Conservation (phyloP, 2,329 filamentous ascomycete species). For the Ophiostoma tasmaniense region DNA sequence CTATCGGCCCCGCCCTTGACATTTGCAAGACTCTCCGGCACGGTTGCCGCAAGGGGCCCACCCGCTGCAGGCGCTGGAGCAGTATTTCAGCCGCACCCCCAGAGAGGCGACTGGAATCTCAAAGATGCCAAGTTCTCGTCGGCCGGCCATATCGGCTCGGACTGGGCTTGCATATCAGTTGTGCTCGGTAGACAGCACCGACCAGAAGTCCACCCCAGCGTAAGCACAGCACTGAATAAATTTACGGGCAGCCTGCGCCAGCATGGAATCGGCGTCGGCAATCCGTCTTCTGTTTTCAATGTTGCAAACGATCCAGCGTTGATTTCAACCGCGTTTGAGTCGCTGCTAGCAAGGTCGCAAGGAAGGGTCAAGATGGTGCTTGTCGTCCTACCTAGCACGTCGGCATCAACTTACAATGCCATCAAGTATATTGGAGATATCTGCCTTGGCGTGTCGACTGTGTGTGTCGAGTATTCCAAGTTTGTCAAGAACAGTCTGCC, state of each 20-base stretch:
- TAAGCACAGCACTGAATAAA: constrained; percentile 29
- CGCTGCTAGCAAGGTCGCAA: not conserved
- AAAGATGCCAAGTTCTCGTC: not conserved
- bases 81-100: not conserved
- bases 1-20: not conserved
- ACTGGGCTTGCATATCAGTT: not conserved
- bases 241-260: constrained; percentile 13
- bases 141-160: not conserved
- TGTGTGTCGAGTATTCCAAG: constrained; percentile 47
- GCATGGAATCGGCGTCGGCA: constrained; percentile 15
- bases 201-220: constrained; percentile 37
- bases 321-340: constrained; percentile 9
- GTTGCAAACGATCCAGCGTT: not conserved
- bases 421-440: constrained; percentile 53
- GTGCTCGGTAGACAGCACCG: not conserved
- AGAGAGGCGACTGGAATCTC: not conserved
- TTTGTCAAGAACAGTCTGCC: constrained; percentile 26
- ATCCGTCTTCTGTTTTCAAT: not conserved
- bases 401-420: constrained; percentile 42
- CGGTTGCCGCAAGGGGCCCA: not conserved
- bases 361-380: constrained; percentile 34
- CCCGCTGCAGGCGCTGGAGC: not conserved
- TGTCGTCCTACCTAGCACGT: constrained; percentile 37
- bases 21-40: not conserved
- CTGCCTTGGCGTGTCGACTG: constrained; percentile 47